A percentile compares a stretch with the other conserved stretches of the same genome.
These are phyloP conservation scores for Hygrophoropsis aurantiaca DNA, from an alignment of 768 basidiomycete genomes.

Conservation along the genomic window DNA sequence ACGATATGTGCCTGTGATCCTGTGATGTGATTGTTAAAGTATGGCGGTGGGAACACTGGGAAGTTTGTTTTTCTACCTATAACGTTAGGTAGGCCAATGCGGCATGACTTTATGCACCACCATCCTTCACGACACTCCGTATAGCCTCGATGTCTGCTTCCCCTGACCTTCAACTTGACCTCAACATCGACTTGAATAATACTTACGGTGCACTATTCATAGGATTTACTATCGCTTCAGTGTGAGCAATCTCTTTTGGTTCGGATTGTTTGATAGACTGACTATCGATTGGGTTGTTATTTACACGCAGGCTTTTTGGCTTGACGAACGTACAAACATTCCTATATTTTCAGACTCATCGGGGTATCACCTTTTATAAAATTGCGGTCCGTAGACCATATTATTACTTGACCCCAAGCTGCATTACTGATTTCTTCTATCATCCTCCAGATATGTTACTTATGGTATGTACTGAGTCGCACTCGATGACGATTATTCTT, in stretches of 20 bases:
- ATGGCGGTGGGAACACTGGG: too few relatives aligned
- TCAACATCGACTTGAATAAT: background rate
- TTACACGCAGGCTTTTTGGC: constrained; percentile 1
- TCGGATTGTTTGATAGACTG: too few relatives aligned
- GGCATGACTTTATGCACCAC: too few relatives aligned
- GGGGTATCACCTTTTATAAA: background rate
- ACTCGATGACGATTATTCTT: background rate
- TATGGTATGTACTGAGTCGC: background rate
- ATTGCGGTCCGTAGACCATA: background rate
- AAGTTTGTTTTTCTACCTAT: too few relatives aligned
- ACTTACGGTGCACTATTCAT: background rate
- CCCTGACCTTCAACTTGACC: too few relatives aligned
- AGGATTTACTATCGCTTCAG: background rate
- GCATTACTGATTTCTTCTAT: background rate
- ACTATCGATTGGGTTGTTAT: too few relatives aligned
- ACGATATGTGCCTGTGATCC: too few relatives aligned
- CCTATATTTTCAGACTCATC: constrained; percentile 3
- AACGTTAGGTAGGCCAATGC: too few relatives aligned
- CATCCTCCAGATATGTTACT: background rate
- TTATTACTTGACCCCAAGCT: background rate
- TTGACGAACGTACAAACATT: background rate
- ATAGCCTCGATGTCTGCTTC: too few relatives aligned
- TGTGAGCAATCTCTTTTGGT: background rate
- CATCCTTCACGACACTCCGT: too few relatives aligned
- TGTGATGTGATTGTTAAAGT: too few relatives aligned